Evolutionary conservation across 306 rosid genomes (phyloP), one percentile per base, ranked within the genome.

Genomic region (Malus sylvestris): DNA sequence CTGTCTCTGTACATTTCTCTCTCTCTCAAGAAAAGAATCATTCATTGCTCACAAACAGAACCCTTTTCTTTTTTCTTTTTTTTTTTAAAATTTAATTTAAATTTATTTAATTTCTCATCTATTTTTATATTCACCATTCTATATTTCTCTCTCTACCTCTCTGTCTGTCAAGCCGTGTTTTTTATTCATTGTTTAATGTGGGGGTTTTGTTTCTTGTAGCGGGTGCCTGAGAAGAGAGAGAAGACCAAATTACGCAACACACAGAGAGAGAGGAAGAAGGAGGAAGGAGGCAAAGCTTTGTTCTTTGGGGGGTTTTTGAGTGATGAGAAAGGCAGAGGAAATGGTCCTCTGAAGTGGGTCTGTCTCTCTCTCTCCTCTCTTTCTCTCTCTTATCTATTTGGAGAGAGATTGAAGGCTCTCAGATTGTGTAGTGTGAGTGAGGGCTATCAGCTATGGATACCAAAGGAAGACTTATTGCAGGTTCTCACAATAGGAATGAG

Each of bases 401-500:
- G 55, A 18, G 18, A 49, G 55, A 15, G 53, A 64, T 82, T 72
- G 80, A 81, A 80, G 83, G 81, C 76, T 79, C 74, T 79, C 69
- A 77, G 72, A 62, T 44, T 51, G 59, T 81, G 62, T 42, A 30
- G 76, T 76, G n/a, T 59, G 35, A 57, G 70, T 78, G 20, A 51
- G 55, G 20, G 55, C 18, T 16, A 51, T 51, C 55, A 16, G 68
- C 64, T 3, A 91, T 91, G 94, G 89, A 85, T 58, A 87, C 92
- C 70, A 86, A 86, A 64, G 92, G 97, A 40, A 70, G 89, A 71
- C 82, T 91, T 10, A 55, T 91, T 83, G 92, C 97, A 1, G 94
- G 97, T 16, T 91, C 97, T 61, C 97, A 89, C 77, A 89, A 89
- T 81, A 86, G 93, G 82, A 89, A 91, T 69, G 97, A 89, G 81